Evolutionary conservation across 345 rosid genomes (phyloP).

Genomic region (Gossypium thurberi): DNA sequence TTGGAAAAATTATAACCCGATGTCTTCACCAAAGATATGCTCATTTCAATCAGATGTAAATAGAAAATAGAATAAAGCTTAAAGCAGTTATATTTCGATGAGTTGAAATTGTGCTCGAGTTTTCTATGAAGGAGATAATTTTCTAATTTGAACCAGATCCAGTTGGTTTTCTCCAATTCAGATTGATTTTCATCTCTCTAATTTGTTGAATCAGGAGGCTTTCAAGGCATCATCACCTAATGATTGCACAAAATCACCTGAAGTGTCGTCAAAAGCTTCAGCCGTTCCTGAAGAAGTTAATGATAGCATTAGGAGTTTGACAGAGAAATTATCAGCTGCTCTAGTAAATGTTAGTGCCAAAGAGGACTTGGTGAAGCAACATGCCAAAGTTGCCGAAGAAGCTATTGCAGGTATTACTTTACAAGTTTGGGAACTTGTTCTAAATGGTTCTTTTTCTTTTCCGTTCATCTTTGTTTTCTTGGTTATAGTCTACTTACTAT

Average conservation of each 20-base stretch:
- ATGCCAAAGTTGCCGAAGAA: conserved; percentile 93
- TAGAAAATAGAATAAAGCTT: too few species aligned
- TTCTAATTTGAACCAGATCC: not conserved
- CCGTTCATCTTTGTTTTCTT: not conserved
- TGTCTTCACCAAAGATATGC: not conserved
- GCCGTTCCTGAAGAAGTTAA: conserved; percentile 37
- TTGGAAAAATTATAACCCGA: too few species aligned
- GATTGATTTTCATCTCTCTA: conserved; percentile 11
- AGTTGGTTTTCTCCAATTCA: not conserved
- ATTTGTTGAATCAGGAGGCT: conserved; percentile 41
- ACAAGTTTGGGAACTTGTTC: not conserved
- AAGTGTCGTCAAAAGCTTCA: conserved; percentile 39
- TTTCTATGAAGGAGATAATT: not conserved
- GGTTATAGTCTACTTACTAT: not conserved
- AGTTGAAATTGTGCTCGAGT: not conserved
- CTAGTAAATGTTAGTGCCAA: conserved; percentile 73
- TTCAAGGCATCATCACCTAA: conserved; percentile 48
- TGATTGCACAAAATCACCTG: conserved; percentile 42
- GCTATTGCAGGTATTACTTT: conserved; percentile 74
- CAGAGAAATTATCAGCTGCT: conserved; percentile 78
- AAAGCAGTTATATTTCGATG: too few species aligned
- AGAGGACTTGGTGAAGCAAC: conserved; percentile 84
- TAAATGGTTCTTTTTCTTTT: not conserved
- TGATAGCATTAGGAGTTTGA: conserved; percentile 43
- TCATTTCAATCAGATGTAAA: too few species aligned